Base-by-base conservation (phyloP, 2,329 filamentous ascomycete genomes). In the Podosphaera xanthii region DNA sequence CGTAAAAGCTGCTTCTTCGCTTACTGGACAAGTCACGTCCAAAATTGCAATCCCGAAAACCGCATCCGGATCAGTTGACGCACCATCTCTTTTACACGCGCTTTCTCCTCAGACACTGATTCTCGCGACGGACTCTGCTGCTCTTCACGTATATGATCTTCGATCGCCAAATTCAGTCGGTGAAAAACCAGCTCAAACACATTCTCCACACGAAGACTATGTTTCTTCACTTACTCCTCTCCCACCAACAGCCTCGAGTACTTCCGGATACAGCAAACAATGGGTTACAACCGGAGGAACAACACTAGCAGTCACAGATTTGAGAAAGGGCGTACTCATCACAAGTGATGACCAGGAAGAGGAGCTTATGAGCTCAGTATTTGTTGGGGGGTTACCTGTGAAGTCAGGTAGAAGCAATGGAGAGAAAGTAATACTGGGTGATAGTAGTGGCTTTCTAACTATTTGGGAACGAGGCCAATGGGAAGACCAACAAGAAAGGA, bases 311-410 rank as follows among this genome's bases (percentile, higher is more conserved):
- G 83, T 96, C 44, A 94, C 89, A 0, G 92, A 98, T 69, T 75
- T 96, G 52, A 81, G 91, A 33, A 78, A 87, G 55, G 91, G 91
- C 12, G 87, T 96, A 4, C 74, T 97, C 50, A 84, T 90, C 2
- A 84, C 84, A 61, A 95, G 88, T 64, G 92, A 96, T 68, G 89
- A 97, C 67, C 92, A 97, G 69, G 92, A 94, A 66, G 90, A 96
- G 64, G 88, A 97, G 71, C 73, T 97, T 60, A 76, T 96, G n/a
- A 86, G 84, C 66, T 85, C 86, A 0, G 75, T 81, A 54, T 87
- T 88, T 67, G 81, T 97, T 22, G 79, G 83, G 0, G 89, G 89
- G 0, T 72, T 95, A 61, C 81, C 86, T 0, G 82, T 83, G 60
- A 71, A 69, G 60, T 73, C 72, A 46, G 79, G 78, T 36, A 77